Evolutionary conservation across 2,329 filamentous ascomycete species (phyloP).

Genomic region (Beauveria sp.): DNA sequence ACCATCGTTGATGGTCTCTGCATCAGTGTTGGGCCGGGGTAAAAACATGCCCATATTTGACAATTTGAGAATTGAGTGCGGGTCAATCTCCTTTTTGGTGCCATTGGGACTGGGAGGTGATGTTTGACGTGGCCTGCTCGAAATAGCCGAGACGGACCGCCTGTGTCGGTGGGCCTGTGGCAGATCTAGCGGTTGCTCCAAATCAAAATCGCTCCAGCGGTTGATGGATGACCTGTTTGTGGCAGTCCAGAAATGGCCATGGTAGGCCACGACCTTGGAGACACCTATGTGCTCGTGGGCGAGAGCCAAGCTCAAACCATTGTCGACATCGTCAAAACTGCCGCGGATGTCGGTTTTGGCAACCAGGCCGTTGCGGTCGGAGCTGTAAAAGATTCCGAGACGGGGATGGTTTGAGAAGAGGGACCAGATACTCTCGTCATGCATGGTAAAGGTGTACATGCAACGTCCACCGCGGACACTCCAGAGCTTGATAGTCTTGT

Average conservation of each 20-base stretch:
- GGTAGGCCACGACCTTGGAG: constrained; percentile 58
- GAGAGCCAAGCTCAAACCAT: constrained; percentile 83
- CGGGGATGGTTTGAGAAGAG: constrained; percentile 82
- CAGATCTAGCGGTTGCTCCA: constrained; percentile 60
- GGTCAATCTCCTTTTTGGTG: constrained; percentile 59
- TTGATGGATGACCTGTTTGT: constrained; percentile 89
- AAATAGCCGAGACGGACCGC: constrained; percentile 38
- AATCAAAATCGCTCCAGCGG: constrained; percentile 82
- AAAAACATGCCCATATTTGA: constrained; percentile 80
- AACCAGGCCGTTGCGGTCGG: constrained; percentile 85
- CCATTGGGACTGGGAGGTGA: constrained; percentile 24
- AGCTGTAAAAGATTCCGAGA: constrained; percentile 87
- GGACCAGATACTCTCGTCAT: constrained; percentile 97
- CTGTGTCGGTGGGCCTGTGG: constrained; percentile 46
- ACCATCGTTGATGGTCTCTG: constrained; percentile 48
- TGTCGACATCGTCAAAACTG: constrained; percentile 61
- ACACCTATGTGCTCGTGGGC: constrained; percentile 87
- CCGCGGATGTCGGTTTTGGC: constrained; percentile 88
- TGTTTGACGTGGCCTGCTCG: constrained; percentile 26
- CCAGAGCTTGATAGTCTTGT: constrained; percentile 98
- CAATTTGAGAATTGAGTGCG: constrained; percentile 70
- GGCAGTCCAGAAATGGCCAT: constrained; percentile 80
- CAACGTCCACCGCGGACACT: constrained; percentile 90
- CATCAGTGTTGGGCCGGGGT: constrained; percentile 41
- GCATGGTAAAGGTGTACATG: constrained; percentile 98